Percentiles rank a stretch among this genome's conserved stretches.
Evolutionary conservation across 371 early-diverging fungal genomes (phyloP).

Genomic region (Fennellomyces sp.): DNA sequence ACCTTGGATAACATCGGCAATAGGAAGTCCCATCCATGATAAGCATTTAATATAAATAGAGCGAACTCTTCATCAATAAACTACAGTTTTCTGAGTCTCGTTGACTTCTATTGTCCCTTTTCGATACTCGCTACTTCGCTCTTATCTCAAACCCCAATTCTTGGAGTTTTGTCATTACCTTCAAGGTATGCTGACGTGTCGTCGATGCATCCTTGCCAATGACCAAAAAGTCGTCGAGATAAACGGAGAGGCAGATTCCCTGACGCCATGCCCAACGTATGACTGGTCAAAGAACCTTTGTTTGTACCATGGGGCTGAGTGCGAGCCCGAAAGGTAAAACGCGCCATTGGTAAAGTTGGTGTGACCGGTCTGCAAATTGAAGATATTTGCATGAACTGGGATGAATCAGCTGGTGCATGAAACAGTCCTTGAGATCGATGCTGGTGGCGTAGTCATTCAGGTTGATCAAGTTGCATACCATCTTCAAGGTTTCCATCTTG

Average conservation of each 20-base stretch:
- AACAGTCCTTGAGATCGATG: conserved; percentile 14
- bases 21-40: too few species aligned
- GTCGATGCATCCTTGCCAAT: conserved; percentile 3
- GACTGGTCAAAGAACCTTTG: conserved; percentile 26
- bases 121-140: too few species aligned
- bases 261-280: conserved; percentile 23
- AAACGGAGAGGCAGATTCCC: conserved; percentile 20
- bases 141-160: conserved; percentile 4
- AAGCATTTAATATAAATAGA: too few species aligned
- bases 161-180: background rate
- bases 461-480: conserved; percentile 10
- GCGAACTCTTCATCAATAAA: too few species aligned
- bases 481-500: conserved; percentile 24
- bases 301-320: conserved; percentile 29
- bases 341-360: conserved; percentile 22
- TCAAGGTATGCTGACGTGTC: conserved; percentile 11
- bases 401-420: conserved; percentile 24
- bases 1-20: too few species aligned
- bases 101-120: too few species aligned
- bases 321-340: conserved; percentile 34
- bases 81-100: too few species aligned
- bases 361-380: conserved; percentile 22
- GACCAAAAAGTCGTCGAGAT: conserved; percentile 30
- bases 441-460: conserved; percentile 15
- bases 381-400: conserved; percentile 18